Percentiles rank a stretch among this genome's conserved stretches.
Conservation (phyloP, 2,329 filamentous ascomycete species). For the Ambrosiella xylebori region DNA sequence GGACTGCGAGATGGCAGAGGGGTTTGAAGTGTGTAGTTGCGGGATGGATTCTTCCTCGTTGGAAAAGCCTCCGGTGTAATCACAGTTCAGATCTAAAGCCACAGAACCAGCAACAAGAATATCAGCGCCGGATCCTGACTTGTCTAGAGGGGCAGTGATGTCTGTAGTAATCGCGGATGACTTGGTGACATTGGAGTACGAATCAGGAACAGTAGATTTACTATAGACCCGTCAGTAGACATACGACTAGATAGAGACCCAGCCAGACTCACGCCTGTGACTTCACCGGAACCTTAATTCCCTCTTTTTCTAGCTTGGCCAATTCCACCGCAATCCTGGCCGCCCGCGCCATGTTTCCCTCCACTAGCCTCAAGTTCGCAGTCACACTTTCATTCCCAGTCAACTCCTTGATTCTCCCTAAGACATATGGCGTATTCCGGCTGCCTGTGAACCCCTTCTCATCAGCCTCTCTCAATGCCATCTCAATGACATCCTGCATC, state of each 20-base stretch:
- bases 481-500: conserved; percentile 52
- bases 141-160: conserved; percentile 12
- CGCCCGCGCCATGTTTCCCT: conserved; percentile 35
- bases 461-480: conserved; percentile 47
- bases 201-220: too few species aligned
- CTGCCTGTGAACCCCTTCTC: conserved; percentile 52
- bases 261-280: neutral
- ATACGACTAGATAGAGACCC: neutral
- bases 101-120: conserved; percentile 84
- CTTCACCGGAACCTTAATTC: neutral
- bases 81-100: conserved; percentile 73
- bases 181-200: neutral
- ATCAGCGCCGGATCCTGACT: conserved; percentile 26
- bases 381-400: conserved; percentile 52
- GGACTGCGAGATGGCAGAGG: conserved; percentile 60
- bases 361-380: conserved; percentile 52
- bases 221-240: neutral
- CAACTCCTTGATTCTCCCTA: conserved; percentile 62
- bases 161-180: neutral
- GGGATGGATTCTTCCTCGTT: conserved; percentile 22
- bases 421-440: conserved; percentile 70
- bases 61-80: conserved; percentile 32
- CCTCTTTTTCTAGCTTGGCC: conserved; percentile 18
- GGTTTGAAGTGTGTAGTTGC: conserved; percentile 66
- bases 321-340: conserved; percentile 37